These are phyloP conservation scores for Roridomyces roridus DNA, from an alignment of 768 basidiomycete species.

Conservation along the genomic window DNA sequence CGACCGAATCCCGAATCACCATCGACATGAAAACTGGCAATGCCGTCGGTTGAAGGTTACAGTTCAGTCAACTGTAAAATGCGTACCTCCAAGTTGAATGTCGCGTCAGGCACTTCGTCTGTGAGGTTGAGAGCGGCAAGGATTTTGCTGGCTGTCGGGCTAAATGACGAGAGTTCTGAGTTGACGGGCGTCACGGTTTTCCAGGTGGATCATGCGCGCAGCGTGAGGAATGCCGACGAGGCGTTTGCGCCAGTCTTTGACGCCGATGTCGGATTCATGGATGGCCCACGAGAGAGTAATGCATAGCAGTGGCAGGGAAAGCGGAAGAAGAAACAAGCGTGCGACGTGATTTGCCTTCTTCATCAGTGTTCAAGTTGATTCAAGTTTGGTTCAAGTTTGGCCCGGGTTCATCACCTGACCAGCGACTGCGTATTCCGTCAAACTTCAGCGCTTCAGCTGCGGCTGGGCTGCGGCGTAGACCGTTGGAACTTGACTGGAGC, in stretches of 20 bases:
- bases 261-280: conserved; percentile 77
- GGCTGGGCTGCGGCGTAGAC: too few relatives aligned
- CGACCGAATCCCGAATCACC: too few relatives aligned
- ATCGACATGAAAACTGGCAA: conserved; percentile 61
- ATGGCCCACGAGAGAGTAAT: conserved; percentile 46
- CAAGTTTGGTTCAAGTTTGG: too few relatives aligned
- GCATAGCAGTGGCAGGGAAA: conserved; percentile 21
- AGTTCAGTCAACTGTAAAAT: too few relatives aligned
- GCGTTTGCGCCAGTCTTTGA: conserved; percentile 87
- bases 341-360: too few relatives aligned
- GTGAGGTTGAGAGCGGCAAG: conserved; percentile 73
- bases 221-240: conserved; percentile 76
- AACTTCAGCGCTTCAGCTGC: too few relatives aligned
- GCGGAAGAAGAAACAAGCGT: conserved; percentile 10
- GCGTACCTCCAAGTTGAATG: conserved; percentile 80
- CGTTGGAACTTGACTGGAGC: too few relatives aligned
- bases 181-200: too few relatives aligned
- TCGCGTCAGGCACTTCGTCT: conserved; percentile 43
- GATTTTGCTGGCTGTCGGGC: conserved; percentile 76
- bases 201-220: conserved; percentile 65
- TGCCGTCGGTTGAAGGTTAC: conserved; percentile 67
- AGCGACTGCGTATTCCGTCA: too few relatives aligned
- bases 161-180: conserved; percentile 64
- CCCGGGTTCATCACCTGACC: too few relatives aligned
- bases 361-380: too few relatives aligned